Evolutionary conservation across 495 filamentous ascomycete genomes (phyloP).

Genomic region (Entonaema liquescens): DNA sequence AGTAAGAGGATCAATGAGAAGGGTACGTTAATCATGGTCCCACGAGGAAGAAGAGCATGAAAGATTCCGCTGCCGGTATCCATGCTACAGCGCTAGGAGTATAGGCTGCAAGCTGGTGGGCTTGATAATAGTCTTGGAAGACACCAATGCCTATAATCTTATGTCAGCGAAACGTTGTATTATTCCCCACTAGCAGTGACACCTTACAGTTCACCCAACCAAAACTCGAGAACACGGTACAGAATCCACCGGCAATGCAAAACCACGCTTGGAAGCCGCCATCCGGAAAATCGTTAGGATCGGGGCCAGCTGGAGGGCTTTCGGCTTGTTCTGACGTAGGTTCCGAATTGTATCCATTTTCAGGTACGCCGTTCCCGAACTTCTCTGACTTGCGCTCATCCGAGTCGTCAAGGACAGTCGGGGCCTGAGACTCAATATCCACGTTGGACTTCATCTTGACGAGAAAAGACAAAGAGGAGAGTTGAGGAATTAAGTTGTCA

Average conservation of each 20-base stretch:
- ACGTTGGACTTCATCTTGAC: constrained; percentile 11
- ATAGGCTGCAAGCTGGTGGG: constrained; percentile 55
- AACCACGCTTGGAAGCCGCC: constrained; percentile 55
- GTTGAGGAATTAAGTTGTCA: neutral
- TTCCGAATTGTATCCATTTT: neutral
- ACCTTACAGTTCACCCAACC: constrained; percentile 58
- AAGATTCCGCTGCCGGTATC: constrained; percentile 63
- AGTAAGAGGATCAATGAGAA: neutral
- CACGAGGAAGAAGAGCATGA: constrained; percentile 60
- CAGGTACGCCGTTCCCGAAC: neutral
- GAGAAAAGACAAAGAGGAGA: neutral
- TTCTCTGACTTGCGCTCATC: constrained; percentile 15
- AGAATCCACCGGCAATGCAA: constrained; percentile 53
- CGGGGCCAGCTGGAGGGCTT: neutral
- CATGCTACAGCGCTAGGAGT: constrained; percentile 61
- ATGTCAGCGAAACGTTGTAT: constrained; percentile 4
- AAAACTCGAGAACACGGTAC: constrained; percentile 51
- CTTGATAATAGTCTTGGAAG: constrained; percentile 68
- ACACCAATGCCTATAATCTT: constrained; percentile 55
- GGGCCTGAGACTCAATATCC: constrained; percentile 15
- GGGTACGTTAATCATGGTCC: neutral
- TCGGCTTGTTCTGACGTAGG: constrained; percentile 6
- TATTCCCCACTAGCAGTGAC: neutral
- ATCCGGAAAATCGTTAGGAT: constrained; percentile 27
- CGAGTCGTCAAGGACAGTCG: constrained; percentile 4